These are phyloP conservation scores for Murraya koenigii DNA, from an alignment of 345 rosid species.

Conservation along the genomic window DNA sequence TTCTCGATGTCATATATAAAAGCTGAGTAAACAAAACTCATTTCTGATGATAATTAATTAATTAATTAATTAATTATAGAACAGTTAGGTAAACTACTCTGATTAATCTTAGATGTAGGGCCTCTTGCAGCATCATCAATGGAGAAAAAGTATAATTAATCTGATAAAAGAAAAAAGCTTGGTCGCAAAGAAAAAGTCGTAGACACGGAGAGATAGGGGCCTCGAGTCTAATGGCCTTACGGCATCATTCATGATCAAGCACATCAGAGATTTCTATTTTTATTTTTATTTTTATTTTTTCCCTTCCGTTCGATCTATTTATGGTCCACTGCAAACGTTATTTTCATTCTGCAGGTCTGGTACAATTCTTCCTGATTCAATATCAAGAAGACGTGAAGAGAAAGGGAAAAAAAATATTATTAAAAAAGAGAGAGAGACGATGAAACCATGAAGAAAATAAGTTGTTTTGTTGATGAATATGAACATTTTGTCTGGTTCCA, in stretches of 20 bases:
- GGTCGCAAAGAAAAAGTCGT: conserved; percentile 14
- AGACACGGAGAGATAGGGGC: conserved; percentile 4
- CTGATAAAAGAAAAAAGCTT: neutral
- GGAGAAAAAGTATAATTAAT: neutral
- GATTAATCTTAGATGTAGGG: conserved; percentile 8
- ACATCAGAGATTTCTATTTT: neutral
- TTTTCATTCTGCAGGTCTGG: neutral
- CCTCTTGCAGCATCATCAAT: conserved; percentile 12
- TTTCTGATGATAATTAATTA: no score
- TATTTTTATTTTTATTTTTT: no score
- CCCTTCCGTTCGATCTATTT: neutral
- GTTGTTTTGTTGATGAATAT: neutral
- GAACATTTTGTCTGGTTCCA: conserved; percentile 8
- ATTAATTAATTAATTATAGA: no score
- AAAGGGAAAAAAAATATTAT: neutral
- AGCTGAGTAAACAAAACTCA: no score
- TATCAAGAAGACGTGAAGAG: neutral
- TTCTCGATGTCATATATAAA: no score
- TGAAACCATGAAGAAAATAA: neutral
- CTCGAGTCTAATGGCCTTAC: conserved; percentile 3
- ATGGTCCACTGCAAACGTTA: conserved; percentile 6
- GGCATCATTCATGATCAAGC: neutral
- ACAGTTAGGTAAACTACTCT: no score
- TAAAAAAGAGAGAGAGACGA: neutral
- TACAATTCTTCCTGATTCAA: conserved; percentile 2